Percentiles rank a stretch among this genome's conserved stretches.
phyloP scores from a whole-genome alignment of 2,329 filamentous ascomycete species.

The Aspergillus fructus region DNA sequence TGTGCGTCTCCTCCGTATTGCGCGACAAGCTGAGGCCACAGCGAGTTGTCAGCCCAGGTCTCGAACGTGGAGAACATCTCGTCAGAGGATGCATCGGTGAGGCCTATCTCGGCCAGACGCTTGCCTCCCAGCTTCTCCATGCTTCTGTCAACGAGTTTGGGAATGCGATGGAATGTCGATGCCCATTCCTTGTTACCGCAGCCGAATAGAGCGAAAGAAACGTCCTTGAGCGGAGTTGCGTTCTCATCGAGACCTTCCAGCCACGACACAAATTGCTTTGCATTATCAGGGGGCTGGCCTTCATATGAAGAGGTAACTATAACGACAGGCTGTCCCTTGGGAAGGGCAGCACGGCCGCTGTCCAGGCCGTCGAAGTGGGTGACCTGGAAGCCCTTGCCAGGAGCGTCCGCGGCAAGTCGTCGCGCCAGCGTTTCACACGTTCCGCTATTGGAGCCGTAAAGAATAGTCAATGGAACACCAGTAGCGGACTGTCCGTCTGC shows the following conservation, averaged over 20 bases:
- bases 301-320: conserved; percentile 72
- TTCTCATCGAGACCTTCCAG: conserved; percentile 50
- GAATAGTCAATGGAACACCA: conserved; percentile 54
- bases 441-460: conserved; percentile 72
- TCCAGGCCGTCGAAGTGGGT: conserved; percentile 48
- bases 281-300: conserved; percentile 71
- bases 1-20: neutral
- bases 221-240: conserved; percentile 50
- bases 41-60: conserved; percentile 1
- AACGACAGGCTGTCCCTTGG: conserved; percentile 61
- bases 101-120: conserved; percentile 51
- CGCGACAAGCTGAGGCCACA: conserved; percentile 1
- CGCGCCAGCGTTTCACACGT: conserved; percentile 71
- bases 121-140: conserved; percentile 53
- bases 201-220: conserved; percentile 69
- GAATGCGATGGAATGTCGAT: conserved; percentile 65
- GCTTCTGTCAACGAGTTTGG: conserved; percentile 59
- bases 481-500: neutral
- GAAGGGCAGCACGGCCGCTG: conserved; percentile 58
- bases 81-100: conserved; percentile 53
- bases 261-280: conserved; percentile 67
- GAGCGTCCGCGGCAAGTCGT: conserved; percentile 59
- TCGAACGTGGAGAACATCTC: conserved; percentile 12
- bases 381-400: conserved; percentile 54
- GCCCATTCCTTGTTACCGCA: conserved; percentile 59